Evolutionary conservation across 2,329 filamentous ascomycete species (phyloP).

Genomic region (Pezicula neosporulosa): DNA sequence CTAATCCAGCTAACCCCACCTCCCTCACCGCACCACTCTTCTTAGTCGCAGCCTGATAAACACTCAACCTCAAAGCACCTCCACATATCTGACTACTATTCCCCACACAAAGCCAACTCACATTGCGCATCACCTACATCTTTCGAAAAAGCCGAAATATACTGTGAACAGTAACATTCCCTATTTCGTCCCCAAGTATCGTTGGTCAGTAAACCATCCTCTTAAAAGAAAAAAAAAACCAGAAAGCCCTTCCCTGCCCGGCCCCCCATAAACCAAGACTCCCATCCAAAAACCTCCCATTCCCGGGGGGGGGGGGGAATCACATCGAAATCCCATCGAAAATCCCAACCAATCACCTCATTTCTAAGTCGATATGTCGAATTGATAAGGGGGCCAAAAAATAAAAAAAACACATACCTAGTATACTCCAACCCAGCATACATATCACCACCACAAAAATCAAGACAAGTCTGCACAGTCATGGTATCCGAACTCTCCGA

Average conservation of each 20-base stretch:
- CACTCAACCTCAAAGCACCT: slow-evolving; percentile 44
- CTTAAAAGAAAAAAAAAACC: too few species aligned
- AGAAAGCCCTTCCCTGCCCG: not conserved
- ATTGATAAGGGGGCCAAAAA: not conserved
- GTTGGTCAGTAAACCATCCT: not conserved
- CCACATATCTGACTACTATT: slow-evolving; percentile 50
- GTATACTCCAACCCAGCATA: slow-evolving; percentile 27
- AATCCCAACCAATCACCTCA: too few species aligned
- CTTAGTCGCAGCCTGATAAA: slow-evolving; percentile 32
- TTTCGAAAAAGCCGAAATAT: slow-evolving; percentile 42
- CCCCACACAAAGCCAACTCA: slow-evolving; percentile 51
- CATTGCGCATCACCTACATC: slow-evolving; percentile 46
- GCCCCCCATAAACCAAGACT: not conserved
- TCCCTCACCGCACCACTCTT: slow-evolving; percentile 14
- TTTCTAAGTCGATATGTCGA: not conserved
- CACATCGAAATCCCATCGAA: too few species aligned
- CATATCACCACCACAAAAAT: slow-evolving; percentile 12
- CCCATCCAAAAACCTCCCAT: too few species aligned
- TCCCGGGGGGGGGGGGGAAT: not conserved
- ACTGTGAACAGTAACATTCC: slow-evolving; percentile 58
- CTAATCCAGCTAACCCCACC: slow-evolving; percentile 8
- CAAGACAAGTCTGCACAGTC: slow-evolving; percentile 20
- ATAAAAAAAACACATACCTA: slow-evolving; percentile 17
- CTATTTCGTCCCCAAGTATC: slow-evolving; percentile 25
- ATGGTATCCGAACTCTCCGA: slow-evolving; percentile 15